Percentiles rank a stretch among this genome's conserved stretches.
Evolutionary conservation across 257 asterid genomes (phyloP).

Genomic region (Rhazya stricta): DNA sequence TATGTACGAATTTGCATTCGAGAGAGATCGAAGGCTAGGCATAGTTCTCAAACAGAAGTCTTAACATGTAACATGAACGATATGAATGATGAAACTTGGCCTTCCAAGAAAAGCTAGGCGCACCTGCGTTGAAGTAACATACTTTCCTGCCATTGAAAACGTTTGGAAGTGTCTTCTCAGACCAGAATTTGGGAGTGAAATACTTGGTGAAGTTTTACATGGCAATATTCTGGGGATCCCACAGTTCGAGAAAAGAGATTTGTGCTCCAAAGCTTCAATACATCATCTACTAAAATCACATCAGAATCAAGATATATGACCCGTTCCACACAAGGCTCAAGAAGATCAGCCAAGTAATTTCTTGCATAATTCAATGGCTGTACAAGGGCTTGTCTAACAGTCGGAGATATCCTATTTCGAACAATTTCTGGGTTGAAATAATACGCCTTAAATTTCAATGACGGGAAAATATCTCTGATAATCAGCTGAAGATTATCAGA

Average conservation of each 20-base stretch:
- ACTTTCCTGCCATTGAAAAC: constrained; percentile 44
- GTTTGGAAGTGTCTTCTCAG: constrained; percentile 27
- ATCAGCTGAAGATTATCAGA: constrained; percentile 31
- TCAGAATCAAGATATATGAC: constrained; percentile 71
- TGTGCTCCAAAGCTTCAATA: constrained; percentile 48
- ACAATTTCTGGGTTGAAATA: constrained; percentile 56
- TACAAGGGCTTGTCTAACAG: constrained; percentile 54
- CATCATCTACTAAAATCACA: constrained; percentile 56
- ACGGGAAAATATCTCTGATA: constrained; percentile 44
- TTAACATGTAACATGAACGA: not conserved
- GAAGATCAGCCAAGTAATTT: constrained; percentile 48
- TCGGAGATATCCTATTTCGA: constrained; percentile 41
- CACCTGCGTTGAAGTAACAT: constrained; percentile 65
- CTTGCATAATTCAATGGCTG: constrained; percentile 73
- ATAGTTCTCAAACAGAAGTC: not conserved
- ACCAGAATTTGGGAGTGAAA: constrained; percentile 56
- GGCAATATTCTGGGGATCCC: constrained; percentile 73
- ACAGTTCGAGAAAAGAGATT: constrained; percentile 33
- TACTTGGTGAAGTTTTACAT: constrained; percentile 64
- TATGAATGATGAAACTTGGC: constrained; percentile 8
- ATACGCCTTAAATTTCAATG: constrained; percentile 41
- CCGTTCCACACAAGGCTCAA: constrained; percentile 45
- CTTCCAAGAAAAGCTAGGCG: not conserved
- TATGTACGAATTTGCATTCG: not conserved
- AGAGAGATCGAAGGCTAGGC: not conserved